Base-by-base conservation (phyloP, 2,329 filamentous ascomycete species). In the Lecanosticta acicola region DNA sequence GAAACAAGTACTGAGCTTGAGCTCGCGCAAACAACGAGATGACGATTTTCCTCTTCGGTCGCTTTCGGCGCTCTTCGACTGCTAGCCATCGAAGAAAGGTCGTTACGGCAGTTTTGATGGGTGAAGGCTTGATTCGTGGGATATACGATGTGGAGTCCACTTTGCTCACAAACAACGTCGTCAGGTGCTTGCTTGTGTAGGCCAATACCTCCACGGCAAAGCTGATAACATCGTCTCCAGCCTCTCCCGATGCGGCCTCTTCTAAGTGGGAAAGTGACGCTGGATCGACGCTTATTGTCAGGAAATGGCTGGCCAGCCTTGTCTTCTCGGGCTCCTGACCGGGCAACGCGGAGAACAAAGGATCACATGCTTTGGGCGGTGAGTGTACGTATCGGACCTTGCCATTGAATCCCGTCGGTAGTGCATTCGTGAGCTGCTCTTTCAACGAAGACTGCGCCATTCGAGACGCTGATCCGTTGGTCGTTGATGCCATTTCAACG, bases 141-240 rank as follows among this genome's bases (percentile, higher is more conserved):
- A 96, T 71, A 63, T 88, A 94, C 18, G 94, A 93, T 0, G 91
- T 96, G 8, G 93, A 96, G 69, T 98, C 93, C 39, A 93, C 93
- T 68, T 98, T 98, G 53, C 90, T 91, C 18, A 98, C 84, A 65
- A 98, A 98, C 43, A 97, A 77, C 3, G 87, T 96, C 1, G 85
- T 94, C 18, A 88, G 78, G 57, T 79, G 78, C 37, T 79, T 78
- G 0, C 90, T 95, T 0, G 69, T 85, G 68, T 94, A 98, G 49
- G 98, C 78, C 58, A 93, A 76, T 41, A 96, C 75, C 64, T 98
- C 93, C 52, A 98, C 77, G 13, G 85, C 91, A 48, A 94, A 83
- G 7, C 91, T 76, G 4, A 96, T 70, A 1, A 94, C 75, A 51
- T 81, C 74, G 13, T 14, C 19, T 13, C 42, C 43, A n/a, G 29